phyloP scores from a whole-genome alignment of 177 flowering plant genomes.

The Vitis hybrid region DNA sequence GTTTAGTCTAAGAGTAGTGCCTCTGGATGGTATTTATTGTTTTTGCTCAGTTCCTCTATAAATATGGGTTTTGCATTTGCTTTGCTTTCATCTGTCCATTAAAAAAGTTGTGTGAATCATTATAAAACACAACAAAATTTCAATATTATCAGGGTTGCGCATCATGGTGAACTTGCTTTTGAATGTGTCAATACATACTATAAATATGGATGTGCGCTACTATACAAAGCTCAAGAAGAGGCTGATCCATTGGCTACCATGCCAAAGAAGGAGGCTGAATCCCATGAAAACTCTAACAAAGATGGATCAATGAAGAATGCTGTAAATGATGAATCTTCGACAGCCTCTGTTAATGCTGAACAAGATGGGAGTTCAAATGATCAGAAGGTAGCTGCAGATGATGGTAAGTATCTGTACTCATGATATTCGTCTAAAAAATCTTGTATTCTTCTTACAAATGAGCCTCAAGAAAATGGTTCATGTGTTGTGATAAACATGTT shows the following conservation, averaged over 20 bases:
- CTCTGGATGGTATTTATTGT: too few relatives aligned
- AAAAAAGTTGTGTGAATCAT: background rate
- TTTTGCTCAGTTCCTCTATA: too few relatives aligned
- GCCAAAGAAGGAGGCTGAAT: constrained; percentile 63
- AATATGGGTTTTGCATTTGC: too few relatives aligned
- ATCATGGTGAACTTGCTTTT: constrained; percentile 82
- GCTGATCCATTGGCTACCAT: constrained; percentile 75
- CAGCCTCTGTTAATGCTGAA: constrained; percentile 43
- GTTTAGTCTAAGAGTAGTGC: too few relatives aligned
- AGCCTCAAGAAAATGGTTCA: too few relatives aligned
- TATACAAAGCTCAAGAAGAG: constrained; percentile 93
- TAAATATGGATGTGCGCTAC: constrained; percentile 81
- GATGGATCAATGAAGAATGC: constrained; percentile 37
- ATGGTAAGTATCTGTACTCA: constrained; percentile 36
- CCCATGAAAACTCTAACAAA: constrained; percentile 36
- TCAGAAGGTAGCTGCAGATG: constrained; percentile 33
- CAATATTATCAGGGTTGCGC: constrained; percentile 58
- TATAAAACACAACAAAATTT: background rate
- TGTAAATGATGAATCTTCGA: constrained; percentile 47
- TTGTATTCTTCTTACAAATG: background rate
- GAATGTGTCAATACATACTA: constrained; percentile 76
- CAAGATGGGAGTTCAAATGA: constrained; percentile 32
- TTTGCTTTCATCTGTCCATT: background rate
- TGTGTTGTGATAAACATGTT: background rate
- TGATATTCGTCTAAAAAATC: background rate